Evolutionary conservation across 2,329 filamentous ascomycete genomes (phyloP), one percentile per base, ranked within the genome.

Genomic region (Chrysosporium keratinophilum): DNA sequence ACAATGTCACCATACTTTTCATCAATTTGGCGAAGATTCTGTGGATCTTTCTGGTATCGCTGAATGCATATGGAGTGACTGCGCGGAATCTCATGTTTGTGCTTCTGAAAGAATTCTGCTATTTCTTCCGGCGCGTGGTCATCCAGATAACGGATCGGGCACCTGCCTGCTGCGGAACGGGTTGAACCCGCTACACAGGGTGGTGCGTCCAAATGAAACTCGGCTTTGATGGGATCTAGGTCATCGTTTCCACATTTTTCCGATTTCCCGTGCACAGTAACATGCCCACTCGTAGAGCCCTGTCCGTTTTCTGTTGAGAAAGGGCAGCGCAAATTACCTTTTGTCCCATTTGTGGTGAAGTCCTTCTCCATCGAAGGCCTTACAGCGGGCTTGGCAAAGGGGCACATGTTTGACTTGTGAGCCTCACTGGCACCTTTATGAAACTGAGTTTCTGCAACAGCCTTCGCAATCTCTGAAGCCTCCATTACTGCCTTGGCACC

Each of bases 91-190:
- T 95, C 87, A 70, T 97, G 90, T 69, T 96, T 96, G 73, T 96
- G 90, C 50, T 84, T 89, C 68, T 96, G 88, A 64, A 97, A 88
- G 68, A 95, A 97, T 64, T 86, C 82, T 12, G 91, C 91, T 57
- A 97, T 84, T 66, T 96, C 90, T 72, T 95, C 88, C 1, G 91
- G 88, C 1, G 88, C 89, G 65, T 95, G 90, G 67, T 95, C 85
- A 69, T 96, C 85, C 65, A 96, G 76, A 71, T 86, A 96, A 46
- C 91, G 86, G 56, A 97, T 97, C 2, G 91, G 91, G 69, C 91
- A 97, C 65, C 88, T 88, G 54, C 80, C 75, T 15, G 76, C 73
- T 9, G 78, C 77, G 14, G 63, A 68, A 62, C 69, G 60, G 56
- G 63, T 60, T 55, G 74, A 71, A 12, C 63, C 60, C 17, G 68